phyloP scores from a whole-genome alignment of 192 early-diverging fungal genomes.

The Gaertneriomyces semiglobifer region DNA sequence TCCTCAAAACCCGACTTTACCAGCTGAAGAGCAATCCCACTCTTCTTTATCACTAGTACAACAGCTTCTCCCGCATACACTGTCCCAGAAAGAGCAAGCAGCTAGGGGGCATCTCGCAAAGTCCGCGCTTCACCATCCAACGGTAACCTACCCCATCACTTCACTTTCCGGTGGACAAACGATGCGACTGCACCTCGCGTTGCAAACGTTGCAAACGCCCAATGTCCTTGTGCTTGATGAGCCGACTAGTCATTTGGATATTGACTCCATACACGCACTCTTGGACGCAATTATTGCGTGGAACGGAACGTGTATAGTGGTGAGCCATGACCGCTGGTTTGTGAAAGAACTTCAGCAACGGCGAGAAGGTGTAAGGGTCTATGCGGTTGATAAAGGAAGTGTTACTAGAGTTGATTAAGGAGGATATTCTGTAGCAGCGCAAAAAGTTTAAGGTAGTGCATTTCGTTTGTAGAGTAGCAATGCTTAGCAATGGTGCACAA shows the following conservation, averaged over 20 bases:
- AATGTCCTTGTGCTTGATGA: conserved; percentile 37
- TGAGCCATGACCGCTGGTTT: conserved; percentile 88
- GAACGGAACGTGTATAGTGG: conserved; percentile 71
- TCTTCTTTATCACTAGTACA: conserved; percentile 22
- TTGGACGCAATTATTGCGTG: conserved; percentile 67
- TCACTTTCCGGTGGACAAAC: conserved; percentile 80
- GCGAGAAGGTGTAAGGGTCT: too few relatives aligned
- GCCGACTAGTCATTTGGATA: conserved; percentile 89
- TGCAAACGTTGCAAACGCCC: conserved; percentile 21
- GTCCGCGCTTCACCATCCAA: conserved; percentile 57
- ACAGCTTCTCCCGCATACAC: conserved; percentile 2
- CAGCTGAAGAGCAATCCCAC: conserved; percentile 59
- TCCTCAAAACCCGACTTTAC: conserved; percentile 73
- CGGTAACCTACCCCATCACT: conserved; percentile 58
- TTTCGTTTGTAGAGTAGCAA: too few relatives aligned
- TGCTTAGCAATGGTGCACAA: too few relatives aligned
- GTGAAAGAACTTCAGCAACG: conserved; percentile 43
- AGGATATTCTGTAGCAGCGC: too few relatives aligned
- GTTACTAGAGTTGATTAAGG: too few relatives aligned
- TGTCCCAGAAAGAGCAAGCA: conserved; percentile 45
- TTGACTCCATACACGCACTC: conserved; percentile 75
- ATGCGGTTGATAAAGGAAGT: too few relatives aligned
- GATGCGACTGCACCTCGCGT: conserved; percentile 71
- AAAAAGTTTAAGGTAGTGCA: too few relatives aligned
- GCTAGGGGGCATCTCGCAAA: conserved; percentile 70